A percentile compares a stretch with the other conserved stretches of the same genome.
Conservation (phyloP, 2,329 filamentous ascomycete species). For the Fusarium pseudoanthophilum region DNA sequence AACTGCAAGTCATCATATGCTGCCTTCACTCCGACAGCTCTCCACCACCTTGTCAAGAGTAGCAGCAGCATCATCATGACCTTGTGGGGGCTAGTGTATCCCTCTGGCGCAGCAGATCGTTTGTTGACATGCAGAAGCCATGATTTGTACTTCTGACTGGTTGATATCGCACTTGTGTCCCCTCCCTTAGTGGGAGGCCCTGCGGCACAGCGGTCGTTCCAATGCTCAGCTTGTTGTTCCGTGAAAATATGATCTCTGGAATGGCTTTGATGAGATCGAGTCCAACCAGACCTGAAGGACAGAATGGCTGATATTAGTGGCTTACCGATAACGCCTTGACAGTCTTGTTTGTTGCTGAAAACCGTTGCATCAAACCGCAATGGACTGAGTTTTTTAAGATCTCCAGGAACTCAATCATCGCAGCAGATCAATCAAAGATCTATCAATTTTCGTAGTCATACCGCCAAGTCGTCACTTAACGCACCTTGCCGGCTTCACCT, state of each 20-base stretch:
- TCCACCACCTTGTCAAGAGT: not conserved
- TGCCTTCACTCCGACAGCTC: not conserved
- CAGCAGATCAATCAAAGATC: not conserved
- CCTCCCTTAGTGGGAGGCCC: constrained; percentile 13
- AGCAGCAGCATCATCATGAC: not conserved
- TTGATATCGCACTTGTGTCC: constrained; percentile 25
- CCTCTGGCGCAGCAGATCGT: constrained; percentile 27
- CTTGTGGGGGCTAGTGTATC: constrained; percentile 27
- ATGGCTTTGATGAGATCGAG: constrained; percentile 29
- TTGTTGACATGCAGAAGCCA: constrained; percentile 19
- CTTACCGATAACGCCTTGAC: not conserved
- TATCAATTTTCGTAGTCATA: constrained; percentile 1
- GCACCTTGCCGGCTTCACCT: constrained; percentile 1
- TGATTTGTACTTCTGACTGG: constrained; percentile 32
- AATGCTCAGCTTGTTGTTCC: constrained; percentile 12
- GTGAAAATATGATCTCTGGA: constrained; percentile 30
- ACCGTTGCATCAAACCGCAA: not conserved
- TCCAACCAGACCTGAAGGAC: constrained; percentile 30
- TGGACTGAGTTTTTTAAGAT: constrained; percentile 9
- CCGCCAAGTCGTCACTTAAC: not conserved
- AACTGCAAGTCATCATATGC: constrained; percentile 24
- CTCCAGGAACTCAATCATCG: constrained; percentile 21
- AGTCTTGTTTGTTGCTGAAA: not conserved
- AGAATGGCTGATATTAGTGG: constrained; percentile 8
- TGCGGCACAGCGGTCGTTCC: constrained; percentile 22